Percentiles rank a stretch among this genome's conserved stretches.
Evolutionary conservation across 169 alveolate species (phyloP).

Genomic region (Cyclospora cayetanensis): DNA sequence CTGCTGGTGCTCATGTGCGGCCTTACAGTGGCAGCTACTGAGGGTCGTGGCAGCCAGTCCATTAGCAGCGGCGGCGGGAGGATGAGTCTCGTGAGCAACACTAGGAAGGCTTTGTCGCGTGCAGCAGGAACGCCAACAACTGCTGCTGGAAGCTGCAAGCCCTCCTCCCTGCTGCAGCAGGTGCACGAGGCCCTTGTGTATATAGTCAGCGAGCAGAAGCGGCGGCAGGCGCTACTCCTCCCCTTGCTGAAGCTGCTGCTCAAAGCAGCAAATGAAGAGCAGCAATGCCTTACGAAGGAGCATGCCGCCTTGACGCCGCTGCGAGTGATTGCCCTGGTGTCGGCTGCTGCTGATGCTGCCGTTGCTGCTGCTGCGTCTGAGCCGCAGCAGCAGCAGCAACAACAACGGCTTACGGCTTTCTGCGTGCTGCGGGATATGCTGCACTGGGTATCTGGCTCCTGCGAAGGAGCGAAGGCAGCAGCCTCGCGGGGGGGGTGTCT

Average conservation of each 20-base stretch:
- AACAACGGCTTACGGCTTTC: neutral
- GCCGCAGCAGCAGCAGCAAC: too few relatives aligned
- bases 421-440: conserved; percentile 6
- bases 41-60: neutral
- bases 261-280: neutral
- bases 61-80: neutral
- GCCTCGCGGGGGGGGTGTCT: neutral
- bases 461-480: neutral
- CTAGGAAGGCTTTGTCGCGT: neutral
- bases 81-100: neutral
- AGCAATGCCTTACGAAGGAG: neutral
- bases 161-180: neutral
- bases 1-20: conserved; percentile 6
- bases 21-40: neutral
- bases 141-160: neutral
- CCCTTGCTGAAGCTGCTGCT: neutral
- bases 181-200: neutral
- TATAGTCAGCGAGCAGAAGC: neutral
- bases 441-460: neutral
- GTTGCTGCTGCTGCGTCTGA: neutral
- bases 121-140: neutral
- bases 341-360: neutral
- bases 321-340: neutral
- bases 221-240: neutral
- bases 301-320: neutral